Base-by-base conservation (phyloP, 257 asterid species). In the Rauvolfia tetraphylla region DNA sequence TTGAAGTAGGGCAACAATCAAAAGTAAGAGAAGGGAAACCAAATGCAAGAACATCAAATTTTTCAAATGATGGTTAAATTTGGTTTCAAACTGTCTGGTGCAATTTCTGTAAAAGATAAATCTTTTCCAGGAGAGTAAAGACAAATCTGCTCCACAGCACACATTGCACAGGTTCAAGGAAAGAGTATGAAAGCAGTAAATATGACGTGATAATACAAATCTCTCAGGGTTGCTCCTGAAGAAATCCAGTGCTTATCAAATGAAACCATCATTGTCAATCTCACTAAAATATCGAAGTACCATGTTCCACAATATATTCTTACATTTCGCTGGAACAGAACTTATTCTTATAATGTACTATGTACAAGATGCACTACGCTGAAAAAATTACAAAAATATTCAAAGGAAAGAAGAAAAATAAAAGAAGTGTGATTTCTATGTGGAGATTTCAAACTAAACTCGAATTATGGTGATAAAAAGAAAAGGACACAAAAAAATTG, bases 291-390 rank as follows among this genome's bases (percentile, higher is more conserved):
- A 34, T 17, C 23, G 20, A 15, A 7, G 5, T 36, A 66, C 41
- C 20, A 67, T 36, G 72, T 67, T 67, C 72, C 51, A 70, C 22
- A 49, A 56, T 41, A 53, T 41, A 67, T 79, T 54, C 82, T 63
- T 74, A 56, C 82, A 74, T 57, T 75, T 68, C 36, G 59, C 22
- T 31, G 66, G 67, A 68, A 67, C 74, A 54, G 9, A 17, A 36
- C 25, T 67, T 79, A 66, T 68, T 73, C 58, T 39, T 33, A 72
- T 46, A 36, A 27, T 74, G 71, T 33, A 68, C 58, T 74, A 79
- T 79, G 68, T 79, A 79, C 83, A 79, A 76, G 12, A 34, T 5
- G 27, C 27, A 76, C 53, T 58, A 59, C 75, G n/a, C 72, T 67
- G 23, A 54, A 77, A 58, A 7, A 71, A 77, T n/a, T 15, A 20